Evolutionary conservation across 2,329 filamentous ascomycete genomes (phyloP), one percentile per base, ranked within the genome.

Genomic region (Tolypocladium tropicale): DNA sequence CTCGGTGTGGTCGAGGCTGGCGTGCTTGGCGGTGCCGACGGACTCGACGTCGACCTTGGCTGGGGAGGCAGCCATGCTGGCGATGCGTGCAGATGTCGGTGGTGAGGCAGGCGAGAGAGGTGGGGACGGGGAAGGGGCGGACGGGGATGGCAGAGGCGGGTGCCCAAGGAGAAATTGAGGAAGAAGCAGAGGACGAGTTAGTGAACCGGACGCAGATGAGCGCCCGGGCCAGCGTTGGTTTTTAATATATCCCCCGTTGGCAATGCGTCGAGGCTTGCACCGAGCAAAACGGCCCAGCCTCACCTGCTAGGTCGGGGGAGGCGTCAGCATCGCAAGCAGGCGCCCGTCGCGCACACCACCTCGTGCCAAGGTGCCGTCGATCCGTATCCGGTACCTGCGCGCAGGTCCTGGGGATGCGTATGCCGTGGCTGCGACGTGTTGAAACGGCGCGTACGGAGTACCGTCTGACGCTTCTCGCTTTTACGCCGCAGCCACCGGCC

Each of bases 1-100:
- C 25, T 62, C 52, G 36, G 56, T 39, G n/a, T 58, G 54, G 39
- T 59, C 59, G 46, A 59, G 55, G 18, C 50, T 53, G 21, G 52
- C 56, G 52, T 41, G 50, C 36, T 57, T 58, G 33, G 49, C 48
- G 49, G 54, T 53, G 53, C 46, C 50, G 36, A 48, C 53, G 52
- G 53, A 46, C 30, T 57, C 55, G 34, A 57, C 33, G 23, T 59
- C 57, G 36, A 18, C 43, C 18, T n/a, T 49, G 25, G 28, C 28
- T 2, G 25, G 25, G 18, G 18, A 4, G 2, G 28, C 16, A 9
- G 46, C 46, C 46, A 49, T 49, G 25, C 1, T 32, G 1, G 46
- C 28, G 46, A 28, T 28, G 46, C 23, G 43, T 46, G 41, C 23
- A 16, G 25, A 23, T n/a, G n/a, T 4, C 3, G 43, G 9, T 30